These are phyloP conservation scores for Lactarius akahatsu DNA, from an alignment of 768 basidiomycete species.

Conservation along the genomic window DNA sequence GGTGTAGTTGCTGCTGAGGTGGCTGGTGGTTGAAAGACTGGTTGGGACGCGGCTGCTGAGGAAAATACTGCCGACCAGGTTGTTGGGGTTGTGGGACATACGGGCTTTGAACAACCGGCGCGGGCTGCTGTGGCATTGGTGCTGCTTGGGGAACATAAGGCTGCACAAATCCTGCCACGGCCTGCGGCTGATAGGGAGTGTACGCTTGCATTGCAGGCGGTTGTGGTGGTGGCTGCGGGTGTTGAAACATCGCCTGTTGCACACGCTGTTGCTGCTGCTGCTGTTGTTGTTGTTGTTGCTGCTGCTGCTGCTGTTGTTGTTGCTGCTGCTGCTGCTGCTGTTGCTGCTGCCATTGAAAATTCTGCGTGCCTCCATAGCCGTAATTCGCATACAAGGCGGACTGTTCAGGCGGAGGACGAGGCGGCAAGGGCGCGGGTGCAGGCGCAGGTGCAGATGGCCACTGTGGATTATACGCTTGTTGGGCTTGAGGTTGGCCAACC, in stretches of 20 bases:
- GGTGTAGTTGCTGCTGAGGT: constrained; percentile 47
- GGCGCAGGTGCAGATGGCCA: constrained; percentile 57
- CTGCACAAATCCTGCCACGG: constrained; percentile 57
- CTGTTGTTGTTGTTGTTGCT: constrained; percentile 60
- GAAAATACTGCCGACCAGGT: constrained; percentile 47
- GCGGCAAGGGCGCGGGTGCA: constrained; percentile 40
- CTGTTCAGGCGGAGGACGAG: constrained; percentile 72
- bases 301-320: constrained; percentile 42
- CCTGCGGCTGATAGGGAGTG: constrained; percentile 70
- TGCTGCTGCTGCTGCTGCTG: constrained; percentile 43
- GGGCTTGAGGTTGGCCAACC: constrained; percentile 51
- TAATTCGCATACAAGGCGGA: constrained; percentile 89
- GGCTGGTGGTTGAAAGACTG: constrained; percentile 39
- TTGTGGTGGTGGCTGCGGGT: constrained; percentile 51
- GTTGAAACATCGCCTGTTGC: constrained; percentile 51
- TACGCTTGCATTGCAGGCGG: constrained; percentile 62
- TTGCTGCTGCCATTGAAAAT: constrained; percentile 60
- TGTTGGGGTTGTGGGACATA: constrained; percentile 37
- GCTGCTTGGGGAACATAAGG: constrained; percentile 65
- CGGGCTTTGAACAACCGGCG: constrained; percentile 42
- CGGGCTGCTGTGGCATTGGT: constrained; percentile 51
- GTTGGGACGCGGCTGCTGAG: constrained; percentile 45
- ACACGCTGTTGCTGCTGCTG: constrained; percentile 57
- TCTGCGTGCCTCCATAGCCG: constrained; percentile 75
- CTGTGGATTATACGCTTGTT: constrained; percentile 60